Percentiles rank a stretch among this genome's conserved stretches.
Evolutionary conservation across 2,329 filamentous ascomycete species (phyloP).

Genomic region (Plenodomus biglobosus): DNA sequence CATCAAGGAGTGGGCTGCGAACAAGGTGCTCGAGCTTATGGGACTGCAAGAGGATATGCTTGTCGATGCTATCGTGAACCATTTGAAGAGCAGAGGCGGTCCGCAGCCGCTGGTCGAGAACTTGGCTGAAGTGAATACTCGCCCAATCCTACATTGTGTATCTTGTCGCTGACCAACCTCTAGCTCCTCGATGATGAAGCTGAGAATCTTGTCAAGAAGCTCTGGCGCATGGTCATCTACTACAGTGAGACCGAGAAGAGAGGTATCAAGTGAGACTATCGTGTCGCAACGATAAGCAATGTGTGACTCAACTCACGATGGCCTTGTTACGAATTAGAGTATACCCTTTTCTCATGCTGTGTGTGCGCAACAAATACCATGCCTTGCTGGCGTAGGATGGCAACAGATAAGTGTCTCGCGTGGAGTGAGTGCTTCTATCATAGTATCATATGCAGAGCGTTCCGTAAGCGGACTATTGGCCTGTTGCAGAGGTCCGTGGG

Average conservation of each 20-base stretch:
- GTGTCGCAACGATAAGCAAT: not conserved
- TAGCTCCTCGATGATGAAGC: conserved; percentile 92
- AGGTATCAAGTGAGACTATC: conserved; percentile 57
- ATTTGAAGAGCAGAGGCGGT: conserved; percentile 72
- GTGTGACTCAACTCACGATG: not conserved
- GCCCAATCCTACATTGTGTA: conserved; percentile 1
- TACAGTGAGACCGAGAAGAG: conserved; percentile 93
- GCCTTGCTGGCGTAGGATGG: not conserved
- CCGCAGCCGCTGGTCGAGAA: conserved; percentile 83
- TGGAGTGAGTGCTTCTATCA: conserved; percentile 20
- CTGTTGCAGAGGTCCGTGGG: conserved; percentile 25
- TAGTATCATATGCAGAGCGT: not conserved
- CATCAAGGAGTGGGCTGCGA: conserved; percentile 91
- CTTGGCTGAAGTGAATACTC: conserved; percentile 72
- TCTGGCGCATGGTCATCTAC: conserved; percentile 99
- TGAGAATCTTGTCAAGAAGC: conserved; percentile 89
- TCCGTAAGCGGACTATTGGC: conserved; percentile 10
- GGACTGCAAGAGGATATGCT: conserved; percentile 96
- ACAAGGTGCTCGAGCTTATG: conserved; percentile 96
- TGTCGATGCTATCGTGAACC: conserved; percentile 88
- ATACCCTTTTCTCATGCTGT: not conserved
- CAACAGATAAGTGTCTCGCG: not conserved
- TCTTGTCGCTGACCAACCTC: conserved; percentile 39
- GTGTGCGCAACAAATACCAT: not conserved
- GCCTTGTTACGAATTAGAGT: not conserved